Evolutionary conservation across 148 eudicot genomes (phyloP), one percentile per base, ranked within the genome.

Genomic region (Arctostaphylos glauca): DNA sequence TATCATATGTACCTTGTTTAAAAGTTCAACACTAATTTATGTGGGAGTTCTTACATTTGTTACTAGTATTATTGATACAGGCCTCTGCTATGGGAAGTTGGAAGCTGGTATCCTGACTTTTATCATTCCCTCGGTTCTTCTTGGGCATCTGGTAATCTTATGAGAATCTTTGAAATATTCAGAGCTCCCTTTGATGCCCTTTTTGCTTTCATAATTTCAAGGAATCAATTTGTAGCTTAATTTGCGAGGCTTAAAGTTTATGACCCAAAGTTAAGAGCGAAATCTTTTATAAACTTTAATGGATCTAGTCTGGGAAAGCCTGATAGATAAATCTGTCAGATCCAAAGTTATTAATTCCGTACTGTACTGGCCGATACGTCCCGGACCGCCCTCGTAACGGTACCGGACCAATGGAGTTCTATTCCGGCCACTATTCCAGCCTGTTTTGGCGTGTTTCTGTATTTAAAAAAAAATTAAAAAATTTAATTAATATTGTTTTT

Each of bases 21-120:
- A 64, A 9, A 80, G 52, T 21, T 41, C 60, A 31, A 31, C 48
- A 79, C 44, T 18, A 81, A 49, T 68, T 81, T 9, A 52, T 68
- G 52, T 38, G 83, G 31, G 38, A 54, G 52, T 56, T 58, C 19
- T 79, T 58, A 68, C 21, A 23, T 50, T 12, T 15, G 80, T 84
- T 82, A 25, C 66, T 8, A 54, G 12, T 74, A 47, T 83, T 16
- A 2, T 83, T 75, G 47, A 70, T n/a, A 78, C 90, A 95, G 98
- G 98, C 47, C 97, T 96, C 71, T 96, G 99, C 90, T 96, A 96
- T 87, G 99, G 99, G 67, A 96, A 96, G 84, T 77, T 96, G 85
- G 99, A 96, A 91, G 99, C 99, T 76, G 98, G 91, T 54, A 12
- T 89, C 79, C 92, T 96, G 74, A 92, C 99, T n/a, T 89, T 96